phyloP scores from a whole-genome alignment of 129 eudicot genomes.

The Lactuca saligna region DNA sequence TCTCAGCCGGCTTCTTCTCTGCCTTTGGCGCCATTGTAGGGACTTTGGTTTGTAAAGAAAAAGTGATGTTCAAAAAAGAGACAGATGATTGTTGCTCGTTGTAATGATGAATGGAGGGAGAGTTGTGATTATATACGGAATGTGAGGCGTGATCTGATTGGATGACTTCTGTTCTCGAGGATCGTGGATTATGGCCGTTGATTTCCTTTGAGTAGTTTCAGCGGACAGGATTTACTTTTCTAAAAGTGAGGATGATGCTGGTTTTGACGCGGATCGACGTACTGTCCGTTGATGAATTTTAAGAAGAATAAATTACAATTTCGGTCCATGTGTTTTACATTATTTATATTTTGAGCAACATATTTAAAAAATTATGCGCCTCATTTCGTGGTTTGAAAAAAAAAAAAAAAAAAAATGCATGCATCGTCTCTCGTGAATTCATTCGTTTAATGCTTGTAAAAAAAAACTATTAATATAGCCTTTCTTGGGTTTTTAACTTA shows the following conservation, averaged over 20 bases:
- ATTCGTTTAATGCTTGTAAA: too few species aligned
- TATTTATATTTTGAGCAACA: too few species aligned
- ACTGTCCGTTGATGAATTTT: not conserved
- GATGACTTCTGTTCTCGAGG: slow-evolving; percentile 22
- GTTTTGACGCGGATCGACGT: slow-evolving; percentile 20
- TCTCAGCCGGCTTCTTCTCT: too few species aligned
- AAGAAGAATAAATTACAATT: not conserved
- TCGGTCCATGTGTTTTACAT: not conserved
- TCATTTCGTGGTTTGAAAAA: too few species aligned
- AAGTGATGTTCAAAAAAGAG: not conserved
- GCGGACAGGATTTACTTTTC: slow-evolving; percentile 11
- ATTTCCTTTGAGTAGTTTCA: not conserved
- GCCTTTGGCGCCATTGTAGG: slow-evolving; percentile 34
- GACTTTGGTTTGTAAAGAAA: not conserved
- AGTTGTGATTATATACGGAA: not conserved
- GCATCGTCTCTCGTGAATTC: too few species aligned
- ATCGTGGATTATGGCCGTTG: slow-evolving; percentile 22
- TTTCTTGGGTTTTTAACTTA: too few species aligned
- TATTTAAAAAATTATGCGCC: too few species aligned
- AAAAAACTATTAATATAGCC: too few species aligned
- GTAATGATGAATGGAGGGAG: not conserved
- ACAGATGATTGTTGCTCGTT: not conserved
- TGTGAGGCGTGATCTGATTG: slow-evolving; percentile 20
- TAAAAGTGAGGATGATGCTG: not conserved
- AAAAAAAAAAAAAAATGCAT: too few species aligned